Evolutionary conservation across 257 asterid genomes (phyloP).

Genomic region (Haberlea rhodopensis): DNA sequence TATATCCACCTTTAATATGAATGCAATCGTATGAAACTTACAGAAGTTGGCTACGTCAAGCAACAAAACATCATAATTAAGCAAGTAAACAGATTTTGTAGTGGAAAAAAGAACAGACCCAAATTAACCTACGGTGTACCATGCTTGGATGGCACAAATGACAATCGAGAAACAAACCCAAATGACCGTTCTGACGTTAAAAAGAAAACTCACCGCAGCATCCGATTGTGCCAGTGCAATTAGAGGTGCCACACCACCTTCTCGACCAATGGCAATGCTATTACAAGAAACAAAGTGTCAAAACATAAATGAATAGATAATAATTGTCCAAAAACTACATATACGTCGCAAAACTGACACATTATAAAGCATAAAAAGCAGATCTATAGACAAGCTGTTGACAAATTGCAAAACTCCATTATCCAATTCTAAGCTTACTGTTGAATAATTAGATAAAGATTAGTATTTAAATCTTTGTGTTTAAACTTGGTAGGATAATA

Average conservation of each 20-base stretch:
- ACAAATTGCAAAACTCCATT: not conserved
- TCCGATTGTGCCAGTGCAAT: slow-evolving; percentile 70
- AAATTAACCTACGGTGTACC: not conserved
- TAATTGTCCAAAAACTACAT: slow-evolving; percentile 11
- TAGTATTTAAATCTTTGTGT: no score
- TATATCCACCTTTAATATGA: not conserved
- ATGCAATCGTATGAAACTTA: not conserved
- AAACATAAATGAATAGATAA: slow-evolving; percentile 16
- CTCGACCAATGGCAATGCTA: slow-evolving; percentile 77
- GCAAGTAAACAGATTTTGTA: slow-evolving; percentile 11
- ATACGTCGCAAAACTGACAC: slow-evolving; percentile 9
- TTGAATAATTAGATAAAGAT: no score
- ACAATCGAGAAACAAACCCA: slow-evolving; percentile 5
- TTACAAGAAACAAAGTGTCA: slow-evolving; percentile 23
- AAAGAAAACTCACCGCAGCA: slow-evolving; percentile 59
- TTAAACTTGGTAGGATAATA: no score
- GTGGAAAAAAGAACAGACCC: not conserved
- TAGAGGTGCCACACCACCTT: slow-evolving; percentile 88
- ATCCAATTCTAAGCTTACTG: not conserved
- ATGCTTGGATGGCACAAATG: slow-evolving; percentile 5
- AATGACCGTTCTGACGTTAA: slow-evolving; percentile 14
- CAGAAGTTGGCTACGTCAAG: not conserved
- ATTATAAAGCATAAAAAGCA: not conserved
- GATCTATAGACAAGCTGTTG: not conserved
- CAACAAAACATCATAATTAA: not conserved